Conservation (phyloP, 352 stramenopile species). For the Pythium guiyangense region DNA sequence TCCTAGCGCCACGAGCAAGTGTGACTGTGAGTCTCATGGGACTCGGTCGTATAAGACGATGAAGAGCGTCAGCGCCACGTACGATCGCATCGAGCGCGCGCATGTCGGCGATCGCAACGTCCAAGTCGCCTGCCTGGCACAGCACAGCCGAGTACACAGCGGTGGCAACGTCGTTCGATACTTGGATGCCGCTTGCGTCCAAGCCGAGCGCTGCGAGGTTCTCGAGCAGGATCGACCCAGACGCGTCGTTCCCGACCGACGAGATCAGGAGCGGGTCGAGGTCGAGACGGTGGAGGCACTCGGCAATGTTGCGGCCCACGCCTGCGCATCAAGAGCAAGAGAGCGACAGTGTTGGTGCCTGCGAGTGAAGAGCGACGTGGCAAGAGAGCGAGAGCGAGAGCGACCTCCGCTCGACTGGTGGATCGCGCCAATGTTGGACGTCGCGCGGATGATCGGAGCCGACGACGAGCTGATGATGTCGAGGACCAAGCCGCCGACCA, state of each 20-base stretch:
- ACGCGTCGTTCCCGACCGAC: slow-evolving; percentile 69
- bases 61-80: slow-evolving; percentile 1
- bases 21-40: background rate
- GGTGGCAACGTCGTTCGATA: slow-evolving; percentile 50
- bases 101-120: slow-evolving; percentile 87
- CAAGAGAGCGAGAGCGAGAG: slow-evolving; percentile 1
- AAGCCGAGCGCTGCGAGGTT: slow-evolving; percentile 60
- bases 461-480: slow-evolving; percentile 82
- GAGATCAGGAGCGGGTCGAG: slow-evolving; percentile 74
- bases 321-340: slow-evolving; percentile 40
- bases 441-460: slow-evolving; percentile 63
- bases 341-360: too few species aligned
- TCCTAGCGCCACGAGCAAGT: slow-evolving; percentile 26
- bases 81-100: slow-evolving; percentile 73
- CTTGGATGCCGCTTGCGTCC: slow-evolving; percentile 45
- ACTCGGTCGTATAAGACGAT: too few species aligned
- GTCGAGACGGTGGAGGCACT: slow-evolving; percentile 76
- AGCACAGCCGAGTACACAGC: slow-evolving; percentile 86
- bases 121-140: slow-evolving; percentile 69
- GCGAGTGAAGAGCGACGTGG: background rate
- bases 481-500: slow-evolving; percentile 84
- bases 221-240: slow-evolving; percentile 66
- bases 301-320: slow-evolving; percentile 91
- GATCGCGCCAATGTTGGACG: slow-evolving; percentile 86
- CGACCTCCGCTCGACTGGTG: slow-evolving; percentile 74